Percentiles rank a stretch among this genome's conserved stretches.
Conservation (phyloP, 2,329 filamentous ascomycete species). For the Diaporthe vexans region DNA sequence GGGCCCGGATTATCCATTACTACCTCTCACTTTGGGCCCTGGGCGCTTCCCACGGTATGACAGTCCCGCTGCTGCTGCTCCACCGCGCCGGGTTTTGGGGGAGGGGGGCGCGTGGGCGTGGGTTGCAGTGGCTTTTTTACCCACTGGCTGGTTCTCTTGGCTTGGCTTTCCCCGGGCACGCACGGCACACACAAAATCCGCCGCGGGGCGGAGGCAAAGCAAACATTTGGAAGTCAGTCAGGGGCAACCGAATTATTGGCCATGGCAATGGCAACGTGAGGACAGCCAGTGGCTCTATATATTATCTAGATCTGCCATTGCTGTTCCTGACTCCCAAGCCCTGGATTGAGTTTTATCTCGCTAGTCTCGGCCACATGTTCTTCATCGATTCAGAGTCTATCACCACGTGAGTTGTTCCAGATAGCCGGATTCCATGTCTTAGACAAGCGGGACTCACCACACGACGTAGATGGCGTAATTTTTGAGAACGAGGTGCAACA, state of each 20-base stretch:
- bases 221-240: neutral
- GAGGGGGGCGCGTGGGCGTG: neutral
- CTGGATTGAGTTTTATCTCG: neutral
- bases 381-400: too few species aligned
- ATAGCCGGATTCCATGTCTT: neutral
- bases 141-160: neutral
- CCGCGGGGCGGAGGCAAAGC: too few species aligned
- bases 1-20: neutral
- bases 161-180: neutral
- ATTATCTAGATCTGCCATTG: neutral
- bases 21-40: neutral
- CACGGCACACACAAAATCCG: neutral
- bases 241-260: neutral
- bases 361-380: neutral
- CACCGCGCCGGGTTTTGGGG: neutral
- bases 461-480: neutral
- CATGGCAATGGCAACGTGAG: too few species aligned
- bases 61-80: constrained; percentile 1
- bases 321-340: too few species aligned
- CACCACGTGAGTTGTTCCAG: constrained; percentile 5
- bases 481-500: neutral
- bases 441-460: neutral
- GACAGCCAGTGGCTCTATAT: neutral
- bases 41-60: neutral
- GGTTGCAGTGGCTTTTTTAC: neutral